Evolutionary conservation across 768 basidiomycete genomes (phyloP).

Genomic region (Boletus vermiculosoides): DNA sequence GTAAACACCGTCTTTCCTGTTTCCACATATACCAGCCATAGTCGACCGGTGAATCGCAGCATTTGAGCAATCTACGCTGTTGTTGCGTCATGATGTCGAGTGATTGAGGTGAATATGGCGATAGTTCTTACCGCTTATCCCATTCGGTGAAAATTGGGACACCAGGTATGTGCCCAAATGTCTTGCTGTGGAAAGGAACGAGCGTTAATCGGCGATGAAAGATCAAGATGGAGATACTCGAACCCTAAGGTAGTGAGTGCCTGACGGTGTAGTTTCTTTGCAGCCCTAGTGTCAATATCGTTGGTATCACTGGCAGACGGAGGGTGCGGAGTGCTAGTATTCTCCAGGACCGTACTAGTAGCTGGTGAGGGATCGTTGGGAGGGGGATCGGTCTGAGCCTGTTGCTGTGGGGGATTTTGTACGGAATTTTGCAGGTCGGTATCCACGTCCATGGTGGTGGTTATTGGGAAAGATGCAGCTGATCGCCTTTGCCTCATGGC

Average conservation of each 20-base stretch:
- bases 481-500: not conserved
- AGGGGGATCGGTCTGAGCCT: not conserved
- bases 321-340: not conserved
- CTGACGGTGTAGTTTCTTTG: not conserved
- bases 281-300: no score
- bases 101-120: not conserved
- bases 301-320: not conserved
- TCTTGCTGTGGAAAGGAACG: constrained; percentile 10
- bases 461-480: not conserved
- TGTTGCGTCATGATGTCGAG: not conserved
- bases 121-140: constrained; percentile 15
- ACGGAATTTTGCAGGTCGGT: not conserved
- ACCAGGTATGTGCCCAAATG: constrained; percentile 26
- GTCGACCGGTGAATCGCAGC: constrained; percentile 18
- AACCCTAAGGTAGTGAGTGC: not conserved
- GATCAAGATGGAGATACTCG: not conserved
- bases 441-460: constrained; percentile 17
- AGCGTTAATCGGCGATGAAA: not conserved
- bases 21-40: constrained; percentile 25
- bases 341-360: not conserved
- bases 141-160: constrained; percentile 24
- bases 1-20: not conserved
- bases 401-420: not conserved
- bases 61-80: constrained; percentile 7
- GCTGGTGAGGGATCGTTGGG: not conserved